These are phyloP conservation scores for Dictyophora rubrovolvata DNA, from an alignment of 768 basidiomycete genomes.

Conservation along the genomic window DNA sequence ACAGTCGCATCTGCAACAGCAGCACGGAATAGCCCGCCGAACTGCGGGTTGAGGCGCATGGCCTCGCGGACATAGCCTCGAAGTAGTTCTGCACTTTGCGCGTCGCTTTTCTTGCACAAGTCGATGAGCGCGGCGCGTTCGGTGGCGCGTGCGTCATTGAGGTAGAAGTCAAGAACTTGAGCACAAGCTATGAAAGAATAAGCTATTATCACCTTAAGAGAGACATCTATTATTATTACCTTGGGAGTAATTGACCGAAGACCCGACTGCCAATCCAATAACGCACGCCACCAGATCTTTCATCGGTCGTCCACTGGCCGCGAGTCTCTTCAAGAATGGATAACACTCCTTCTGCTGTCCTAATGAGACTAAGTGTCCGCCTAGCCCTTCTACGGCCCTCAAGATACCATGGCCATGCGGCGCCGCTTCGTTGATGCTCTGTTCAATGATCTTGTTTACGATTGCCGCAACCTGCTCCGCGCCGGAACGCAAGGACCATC, in stretches of 20 bases:
- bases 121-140: constrained; percentile 14
- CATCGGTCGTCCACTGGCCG: constrained; percentile 15
- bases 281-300: constrained; percentile 36
- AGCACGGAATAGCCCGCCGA: not conserved
- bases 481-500: not conserved
- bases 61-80: constrained; percentile 36
- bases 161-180: constrained; percentile 51
- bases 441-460: constrained; percentile 30
- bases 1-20: constrained; percentile 27
- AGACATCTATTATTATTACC: constrained; percentile 25
- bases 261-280: constrained; percentile 46
- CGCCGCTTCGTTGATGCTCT: constrained; percentile 24
- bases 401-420: constrained; percentile 5
- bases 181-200: constrained; percentile 47
- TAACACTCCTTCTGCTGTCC: constrained; percentile 17
- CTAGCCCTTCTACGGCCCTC: not conserved
- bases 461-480: not conserved
- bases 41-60: constrained; percentile 22
- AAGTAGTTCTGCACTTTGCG: constrained; percentile 6
- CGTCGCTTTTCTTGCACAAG: constrained; percentile 6
- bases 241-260: constrained; percentile 58
- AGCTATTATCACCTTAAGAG: constrained; percentile 9
- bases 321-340: constrained; percentile 9
- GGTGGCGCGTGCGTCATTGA: constrained; percentile 22
- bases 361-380: constrained; percentile 2